Conservation (phyloP, 2,329 filamentous ascomycete genomes). For the Dryadomyces quercus-mongolicae region DNA sequence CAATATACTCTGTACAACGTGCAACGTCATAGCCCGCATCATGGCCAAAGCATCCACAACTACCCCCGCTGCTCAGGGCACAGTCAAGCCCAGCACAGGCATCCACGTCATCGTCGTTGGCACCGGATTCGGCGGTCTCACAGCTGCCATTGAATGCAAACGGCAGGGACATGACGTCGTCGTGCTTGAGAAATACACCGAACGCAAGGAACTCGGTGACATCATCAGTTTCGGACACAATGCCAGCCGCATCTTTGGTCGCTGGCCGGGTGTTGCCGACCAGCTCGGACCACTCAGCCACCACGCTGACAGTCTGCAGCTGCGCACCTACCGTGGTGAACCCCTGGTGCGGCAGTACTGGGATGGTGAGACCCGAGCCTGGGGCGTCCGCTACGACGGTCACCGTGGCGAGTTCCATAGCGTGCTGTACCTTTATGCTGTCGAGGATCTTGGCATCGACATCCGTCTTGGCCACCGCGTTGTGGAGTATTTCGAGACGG, state of each 20-base stretch:
- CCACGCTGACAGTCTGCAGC: conserved; percentile 20
- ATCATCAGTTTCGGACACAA: conserved; percentile 52
- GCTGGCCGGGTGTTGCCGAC: conserved; percentile 31
- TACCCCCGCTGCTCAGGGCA: too few relatives aligned
- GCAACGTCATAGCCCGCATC: neutral
- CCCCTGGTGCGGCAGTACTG: conserved; percentile 9
- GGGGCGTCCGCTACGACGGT: conserved; percentile 37
- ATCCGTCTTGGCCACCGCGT: conserved; percentile 37
- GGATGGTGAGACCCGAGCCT: conserved; percentile 15
- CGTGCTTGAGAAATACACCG: conserved; percentile 38
- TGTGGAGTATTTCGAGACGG: conserved; percentile 36
- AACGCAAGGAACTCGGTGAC: conserved; percentile 46
- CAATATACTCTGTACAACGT: neutral
- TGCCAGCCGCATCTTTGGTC: conserved; percentile 41
- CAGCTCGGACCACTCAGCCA: conserved; percentile 37
- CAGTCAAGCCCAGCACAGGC: conserved; percentile 14
- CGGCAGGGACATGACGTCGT: conserved; percentile 44
- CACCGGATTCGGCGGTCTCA: conserved; percentile 47
- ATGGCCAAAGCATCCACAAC: neutral
- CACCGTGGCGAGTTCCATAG: conserved; percentile 40
- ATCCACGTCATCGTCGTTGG: conserved; percentile 41
- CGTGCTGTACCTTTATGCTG: conserved; percentile 35
- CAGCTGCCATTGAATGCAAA: conserved; percentile 47
- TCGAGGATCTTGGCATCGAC: conserved; percentile 35
- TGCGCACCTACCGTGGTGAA: conserved; percentile 10